Percentiles rank a stretch among this genome's conserved stretches.
Evolutionary conservation across 192 early-diverging fungal species (phyloP).

Genomic region (Mortierella hygrophila): DNA sequence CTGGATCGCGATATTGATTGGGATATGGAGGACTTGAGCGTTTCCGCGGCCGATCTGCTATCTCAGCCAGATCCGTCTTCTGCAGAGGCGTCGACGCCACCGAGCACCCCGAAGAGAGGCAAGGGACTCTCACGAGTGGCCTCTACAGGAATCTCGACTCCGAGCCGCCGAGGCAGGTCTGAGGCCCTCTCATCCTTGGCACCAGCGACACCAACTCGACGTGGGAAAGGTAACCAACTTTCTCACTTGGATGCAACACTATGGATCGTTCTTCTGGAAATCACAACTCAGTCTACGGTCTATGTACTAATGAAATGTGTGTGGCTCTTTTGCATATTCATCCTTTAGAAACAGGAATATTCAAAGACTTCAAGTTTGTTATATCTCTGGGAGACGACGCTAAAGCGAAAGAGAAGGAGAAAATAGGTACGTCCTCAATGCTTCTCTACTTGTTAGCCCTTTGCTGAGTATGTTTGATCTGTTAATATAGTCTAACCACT

Average conservation of each 20-base stretch:
- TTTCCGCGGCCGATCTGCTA: too few relatives aligned
- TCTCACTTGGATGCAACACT: neutral
- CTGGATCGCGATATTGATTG: conserved; percentile 24
- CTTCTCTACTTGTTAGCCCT: neutral
- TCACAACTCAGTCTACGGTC: neutral
- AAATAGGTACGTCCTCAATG: neutral
- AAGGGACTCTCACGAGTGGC: conserved; percentile 2
- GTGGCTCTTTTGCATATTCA: too few relatives aligned
- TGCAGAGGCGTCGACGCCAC: neutral
- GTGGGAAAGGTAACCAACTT: conserved; percentile 20
- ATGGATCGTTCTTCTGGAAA: neutral
- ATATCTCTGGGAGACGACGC: conserved; percentile 13
- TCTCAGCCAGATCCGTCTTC: neutral
- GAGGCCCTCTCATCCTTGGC: neutral
- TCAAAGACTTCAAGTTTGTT: conserved; percentile 33
- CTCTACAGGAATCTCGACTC: conserved; percentile 4
- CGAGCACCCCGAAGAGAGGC: conserved; percentile 23
- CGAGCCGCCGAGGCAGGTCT: conserved; percentile 24
- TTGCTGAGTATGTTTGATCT: neutral
- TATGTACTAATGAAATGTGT: neutral
- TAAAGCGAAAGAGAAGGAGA: neutral
- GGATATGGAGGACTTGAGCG: conserved; percentile 1
- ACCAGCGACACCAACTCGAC: conserved; percentile 19
- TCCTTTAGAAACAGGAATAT: conserved; percentile 10
- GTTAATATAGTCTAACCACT: too few relatives aligned